Evolutionary conservation across 2,329 filamentous ascomycete genomes (phyloP).

Genomic region (Balansia obtecta): DNA sequence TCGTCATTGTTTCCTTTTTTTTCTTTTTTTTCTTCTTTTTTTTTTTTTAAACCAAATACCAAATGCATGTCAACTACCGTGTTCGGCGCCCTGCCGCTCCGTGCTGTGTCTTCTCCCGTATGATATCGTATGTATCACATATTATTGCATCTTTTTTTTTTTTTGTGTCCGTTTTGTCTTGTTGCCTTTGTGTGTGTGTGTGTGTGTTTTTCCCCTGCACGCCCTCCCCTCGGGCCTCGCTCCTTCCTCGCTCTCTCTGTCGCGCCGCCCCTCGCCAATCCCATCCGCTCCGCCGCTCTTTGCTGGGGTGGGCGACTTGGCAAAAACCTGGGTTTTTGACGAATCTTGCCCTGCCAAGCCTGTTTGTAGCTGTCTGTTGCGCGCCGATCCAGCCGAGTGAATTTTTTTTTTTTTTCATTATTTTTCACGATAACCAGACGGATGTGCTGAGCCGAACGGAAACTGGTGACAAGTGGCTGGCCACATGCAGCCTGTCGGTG

Average conservation of each 20-base stretch:
- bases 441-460: background rate
- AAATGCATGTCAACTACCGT: too few species aligned
- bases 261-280: background rate
- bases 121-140: too few species aligned
- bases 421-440: background rate
- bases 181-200: too few species aligned
- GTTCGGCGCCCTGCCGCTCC: too few species aligned
- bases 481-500: constrained; percentile 5
- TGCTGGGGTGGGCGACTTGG: too few species aligned
- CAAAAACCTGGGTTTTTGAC: background rate
- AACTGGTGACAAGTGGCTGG: constrained; percentile 1
- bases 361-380: background rate
- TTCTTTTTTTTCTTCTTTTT: too few species aligned
- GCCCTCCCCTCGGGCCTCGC: background rate
- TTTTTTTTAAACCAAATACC: too few species aligned
- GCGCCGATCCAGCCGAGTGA: background rate
- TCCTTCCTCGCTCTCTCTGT: background rate
- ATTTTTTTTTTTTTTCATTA: too few species aligned
- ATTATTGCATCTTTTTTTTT: too few species aligned
- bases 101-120: too few species aligned
- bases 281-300: background rate
- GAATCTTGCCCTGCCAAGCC: background rate
- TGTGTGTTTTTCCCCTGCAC: background rate
- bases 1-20: too few species aligned
- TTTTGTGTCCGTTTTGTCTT: too few species aligned